Conservation (phyloP, 2,329 filamentous ascomycete genomes). For the Fusarium keratoplasticum region DNA sequence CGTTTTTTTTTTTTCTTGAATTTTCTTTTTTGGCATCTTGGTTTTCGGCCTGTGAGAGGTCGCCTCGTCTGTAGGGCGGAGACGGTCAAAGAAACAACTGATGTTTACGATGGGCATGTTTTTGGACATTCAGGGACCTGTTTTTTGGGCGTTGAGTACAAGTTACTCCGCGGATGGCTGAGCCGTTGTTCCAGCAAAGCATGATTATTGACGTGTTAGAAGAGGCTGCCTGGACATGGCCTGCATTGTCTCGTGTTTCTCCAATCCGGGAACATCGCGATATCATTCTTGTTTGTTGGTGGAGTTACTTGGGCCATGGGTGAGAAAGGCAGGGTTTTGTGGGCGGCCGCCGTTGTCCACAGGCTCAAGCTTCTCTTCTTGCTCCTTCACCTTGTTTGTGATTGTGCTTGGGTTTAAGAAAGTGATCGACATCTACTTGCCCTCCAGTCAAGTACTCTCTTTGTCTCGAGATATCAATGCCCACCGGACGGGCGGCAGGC, state of each 20-base stretch:
- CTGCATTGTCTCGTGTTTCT: not conserved
- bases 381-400: not conserved
- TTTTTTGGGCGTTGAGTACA: not conserved
- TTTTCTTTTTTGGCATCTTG: not conserved
- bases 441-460: not conserved
- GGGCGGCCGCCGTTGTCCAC: not conserved
- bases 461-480: not conserved
- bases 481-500: not conserved
- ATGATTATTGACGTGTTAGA: not conserved
- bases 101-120: not conserved
- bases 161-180: not conserved
- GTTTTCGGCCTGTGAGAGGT: not conserved
- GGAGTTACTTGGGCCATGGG: slow-evolving; percentile 7
- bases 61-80: not conserved
- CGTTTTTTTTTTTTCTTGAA: not conserved
- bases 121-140: not conserved
- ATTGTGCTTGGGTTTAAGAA: not conserved
- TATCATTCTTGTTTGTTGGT: slow-evolving; percentile 11
- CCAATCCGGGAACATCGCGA: not conserved
- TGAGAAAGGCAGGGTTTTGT: not conserved
- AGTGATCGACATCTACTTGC: not conserved
- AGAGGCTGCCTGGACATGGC: not conserved
- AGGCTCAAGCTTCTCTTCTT: not conserved
- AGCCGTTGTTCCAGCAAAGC: not conserved
- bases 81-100: not conserved